Evolutionary conservation across 805 yeast genomes (phyloP), one percentile per base, ranked within the genome.

Genomic region (Schwanniomyces vanrijiae): DNA sequence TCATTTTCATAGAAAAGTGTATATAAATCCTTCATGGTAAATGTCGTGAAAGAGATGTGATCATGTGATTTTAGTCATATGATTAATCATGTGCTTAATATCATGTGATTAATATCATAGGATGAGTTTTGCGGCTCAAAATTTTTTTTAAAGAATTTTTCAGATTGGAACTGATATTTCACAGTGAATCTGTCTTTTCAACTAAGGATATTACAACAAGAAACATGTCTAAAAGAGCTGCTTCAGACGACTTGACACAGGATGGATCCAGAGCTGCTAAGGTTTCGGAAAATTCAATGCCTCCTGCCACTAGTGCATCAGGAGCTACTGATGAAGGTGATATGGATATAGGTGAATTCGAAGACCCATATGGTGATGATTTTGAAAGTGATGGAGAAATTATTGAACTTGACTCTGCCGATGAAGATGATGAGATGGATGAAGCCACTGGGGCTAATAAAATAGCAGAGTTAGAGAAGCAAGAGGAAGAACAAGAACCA

Each of bases 321-420:
- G n/a, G n/a, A n/a, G 55, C 47, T 6, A 48, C 42, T 6, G 56
- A 53, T 3, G 61, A 54, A 37, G 75, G 60, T 19, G 84, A 83
- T 51, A 68, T 74, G 28, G 85, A 82, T 16, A 81, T 84, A 80
- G 96, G 92, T 22, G 96, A 86, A 55, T 87, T 86, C 65, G 97
- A 90, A 65, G 94, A 87, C 61, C 84, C 88, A 37, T 86, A 84
- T 56, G 96, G 96, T 50, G 96, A 89, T 62, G 97, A 91, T 60
- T 90, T 84, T 55, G 96, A 90, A 58, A 88, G 92, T 71, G 96
- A 89, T 57, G 96, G 88, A 45, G 96, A 87, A 63, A 87, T 88
- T 50, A 86, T 89, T 38, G 95, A 89, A 60, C 73, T 88, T 9
- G 96, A 88, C 56, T 71, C 77, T 6, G 75, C 61, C 20, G 64